Conservation (phyloP, 352 stramenopile genomes). For the Plasmopara viticola region DNA sequence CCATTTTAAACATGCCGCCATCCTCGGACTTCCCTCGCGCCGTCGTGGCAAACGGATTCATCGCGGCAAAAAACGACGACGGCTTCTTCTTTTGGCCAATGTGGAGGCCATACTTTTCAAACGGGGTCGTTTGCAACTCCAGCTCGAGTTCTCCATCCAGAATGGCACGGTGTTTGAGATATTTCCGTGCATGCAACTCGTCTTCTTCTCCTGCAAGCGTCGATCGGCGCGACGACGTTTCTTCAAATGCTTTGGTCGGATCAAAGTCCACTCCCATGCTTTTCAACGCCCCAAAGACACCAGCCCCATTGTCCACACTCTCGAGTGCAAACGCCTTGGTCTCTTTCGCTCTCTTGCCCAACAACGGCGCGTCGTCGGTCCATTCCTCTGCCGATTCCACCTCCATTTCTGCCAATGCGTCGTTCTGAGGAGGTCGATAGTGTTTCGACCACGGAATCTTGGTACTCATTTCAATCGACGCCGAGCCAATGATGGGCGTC, state of each 20-base stretch:
- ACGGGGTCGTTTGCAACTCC: conserved; percentile 78
- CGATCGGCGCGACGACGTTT: conserved; percentile 45
- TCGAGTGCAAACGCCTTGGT: conserved; percentile 27
- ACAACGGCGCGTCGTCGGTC: conserved; percentile 45
- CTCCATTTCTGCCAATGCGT: conserved; percentile 64
- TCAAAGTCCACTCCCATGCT: conserved; percentile 81
- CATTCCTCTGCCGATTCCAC: conserved; percentile 54
- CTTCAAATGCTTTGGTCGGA: conserved; percentile 51
- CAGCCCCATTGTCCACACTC: conserved; percentile 66
- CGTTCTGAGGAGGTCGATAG: conserved; percentile 60
- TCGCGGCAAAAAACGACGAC: conserved; percentile 43
- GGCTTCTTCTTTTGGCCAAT: conserved; percentile 80
- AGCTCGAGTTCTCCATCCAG: conserved; percentile 63
- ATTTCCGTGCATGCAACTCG: conserved; percentile 60
- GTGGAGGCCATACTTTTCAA: conserved; percentile 84
- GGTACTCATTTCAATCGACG: conserved; percentile 75
- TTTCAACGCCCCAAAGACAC: conserved; percentile 81
- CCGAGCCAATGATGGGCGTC: conserved; percentile 76
- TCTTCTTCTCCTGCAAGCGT: conserved; percentile 49
- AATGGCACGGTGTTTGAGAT: conserved; percentile 68
- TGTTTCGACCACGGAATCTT: conserved; percentile 83
- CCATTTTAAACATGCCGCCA: conserved; percentile 65
- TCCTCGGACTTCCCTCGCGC: conserved; percentile 26
- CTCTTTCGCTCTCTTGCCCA: conserved; percentile 23
- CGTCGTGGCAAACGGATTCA: conserved; percentile 77